Evolutionary conservation across 768 basidiomycete species (phyloP), one percentile per base, ranked within the genome.

Genomic region (Cystobasidium onofrii): DNA sequence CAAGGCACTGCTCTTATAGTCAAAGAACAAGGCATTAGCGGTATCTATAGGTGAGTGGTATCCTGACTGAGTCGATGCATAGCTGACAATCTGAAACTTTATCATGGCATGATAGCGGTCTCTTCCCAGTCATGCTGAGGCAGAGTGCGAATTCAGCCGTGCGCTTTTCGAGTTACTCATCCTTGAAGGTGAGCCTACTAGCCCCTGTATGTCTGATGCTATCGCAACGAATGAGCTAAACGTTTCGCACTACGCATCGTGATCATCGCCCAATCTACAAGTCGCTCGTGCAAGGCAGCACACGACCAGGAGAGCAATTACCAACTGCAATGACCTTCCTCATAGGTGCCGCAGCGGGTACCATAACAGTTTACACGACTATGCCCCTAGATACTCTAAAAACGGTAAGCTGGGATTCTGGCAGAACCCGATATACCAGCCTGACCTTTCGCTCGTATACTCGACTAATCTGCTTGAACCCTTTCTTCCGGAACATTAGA

Each of bases 81-180:
- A n/a, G n/a, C n/a, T n/a, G n/a, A n/a, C n/a, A n/a, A n/a, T n/a
- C n/a, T n/a, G n/a, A n/a, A n/a, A n/a, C n/a, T n/a, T n/a, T n/a
- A n/a, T n/a, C n/a, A n/a, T n/a, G n/a, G n/a, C n/a, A n/a, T n/a
- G n/a, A 73, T 46, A 29, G 67, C 29, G 29, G 33, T 50, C 67
- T 44, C 18, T 52, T 70, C 23, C 31, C 33, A 1, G 79, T 96
- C 92, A 91, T 95, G 87, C 90, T 95, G 86, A 89, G 93, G 33
- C 95, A 98, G 87, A 93, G 92, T 44, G 95, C 94, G 50, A 99
- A 98, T 80, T 97, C 93, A 3, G 93, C 96, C 12, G 87, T 98
- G 0, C 64, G 76, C 33, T 43, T 31, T 44, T 63, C 73, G 23
- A 73, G 63, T 27, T 63, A 73, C 23, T 62, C 33, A 17, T 46